Conservation (phyloP, 441 rosid genomes). For the Erysimum pusillum region DNA sequence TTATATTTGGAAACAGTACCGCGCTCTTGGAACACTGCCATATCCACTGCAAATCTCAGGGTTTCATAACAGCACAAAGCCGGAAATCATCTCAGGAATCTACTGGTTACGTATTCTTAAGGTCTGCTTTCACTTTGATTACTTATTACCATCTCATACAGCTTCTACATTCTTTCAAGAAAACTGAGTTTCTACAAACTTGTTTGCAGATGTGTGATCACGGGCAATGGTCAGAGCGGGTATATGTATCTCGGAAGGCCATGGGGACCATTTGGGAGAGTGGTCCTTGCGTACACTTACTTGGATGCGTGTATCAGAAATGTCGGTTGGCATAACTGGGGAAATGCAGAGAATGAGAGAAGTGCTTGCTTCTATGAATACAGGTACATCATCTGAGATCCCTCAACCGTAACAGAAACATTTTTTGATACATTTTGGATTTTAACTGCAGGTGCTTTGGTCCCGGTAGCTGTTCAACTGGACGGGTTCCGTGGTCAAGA, state of each 20-base stretch:
- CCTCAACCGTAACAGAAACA: conserved; percentile 2
- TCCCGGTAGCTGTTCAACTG: conserved; percentile 80
- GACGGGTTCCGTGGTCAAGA: conserved; percentile 85
- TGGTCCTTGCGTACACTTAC: conserved; percentile 79
- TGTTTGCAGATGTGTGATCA: conserved; percentile 83
- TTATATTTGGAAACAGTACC: conserved; percentile 94
- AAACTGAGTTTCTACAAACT: conserved; percentile 4
- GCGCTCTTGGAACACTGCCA: conserved; percentile 96
- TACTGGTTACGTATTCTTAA: conserved; percentile 91
- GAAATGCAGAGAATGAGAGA: conserved; percentile 94
- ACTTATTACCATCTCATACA: not conserved
- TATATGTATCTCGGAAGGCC: conserved; percentile 90
- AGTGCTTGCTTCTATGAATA: conserved; percentile 97
- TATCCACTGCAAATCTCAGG: conserved; percentile 90
- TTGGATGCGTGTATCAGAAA: conserved; percentile 84
- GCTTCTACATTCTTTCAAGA: not conserved
- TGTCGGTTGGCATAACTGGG: conserved; percentile 97
- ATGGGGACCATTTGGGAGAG: conserved; percentile 99
- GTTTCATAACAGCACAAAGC: conserved; percentile 92
- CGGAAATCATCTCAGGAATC: conserved; percentile 92
- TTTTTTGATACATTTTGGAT: not conserved
- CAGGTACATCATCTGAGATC: conserved; percentile 57
- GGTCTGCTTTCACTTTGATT: conserved; percentile 50
- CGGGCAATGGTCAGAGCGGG: conserved; percentile 82
- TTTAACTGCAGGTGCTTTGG: conserved; percentile 72